Base-by-base conservation (phyloP, 2,329 filamentous ascomycete genomes). In the Sclerotinia sclerotiorum region DNA sequence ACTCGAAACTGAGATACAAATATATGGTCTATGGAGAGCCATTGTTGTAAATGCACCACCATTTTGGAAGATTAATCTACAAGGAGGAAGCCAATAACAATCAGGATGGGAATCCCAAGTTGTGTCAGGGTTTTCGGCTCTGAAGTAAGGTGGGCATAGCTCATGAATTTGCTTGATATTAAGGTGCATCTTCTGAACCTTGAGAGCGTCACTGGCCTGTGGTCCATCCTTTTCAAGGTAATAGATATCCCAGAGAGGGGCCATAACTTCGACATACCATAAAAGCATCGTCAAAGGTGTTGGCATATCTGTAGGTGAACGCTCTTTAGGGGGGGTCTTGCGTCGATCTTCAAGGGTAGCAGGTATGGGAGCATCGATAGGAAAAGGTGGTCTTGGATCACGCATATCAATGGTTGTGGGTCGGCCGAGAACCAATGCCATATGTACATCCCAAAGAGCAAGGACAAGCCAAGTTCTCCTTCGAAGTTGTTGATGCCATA, bases 11-110 rank as follows among this genome's bases (percentile, higher is more conserved):
- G 84, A 82, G 21, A 85, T 86, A 71, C 89, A 88, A 27, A 89
- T 83, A 73, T 88, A 89, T 0, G 86, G 85, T 32, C 87, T 81
- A 70, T 89, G 87, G 51, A 89, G 79, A 5, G 85, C 85, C 79
- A 89, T 85, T 61, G 85, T 77, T 68, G 84, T 82, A 74, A 88
- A 87, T 0, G 82, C 79, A 7, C 72, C 68, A 15, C 81, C 77
- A 6, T 84, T 74, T 72, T 85, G 84, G 19, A 83, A 82, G 62
- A 84, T 74, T n/a, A 61, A 81, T 79, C 68, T 80, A 78, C 51
- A 85, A 79, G n/a, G 80, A 78, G 63, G 78, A 74, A 89, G 74
- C 86, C 86, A 88, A 66, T 79, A 77, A 69, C 82, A 83, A n/a
- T 83, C 81, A 0, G 84, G 81, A n/a, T 82, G 75, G 21, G 80